Base-by-base conservation (phyloP, 83 land plant species). In the Isoetes engelmannii region DNA sequence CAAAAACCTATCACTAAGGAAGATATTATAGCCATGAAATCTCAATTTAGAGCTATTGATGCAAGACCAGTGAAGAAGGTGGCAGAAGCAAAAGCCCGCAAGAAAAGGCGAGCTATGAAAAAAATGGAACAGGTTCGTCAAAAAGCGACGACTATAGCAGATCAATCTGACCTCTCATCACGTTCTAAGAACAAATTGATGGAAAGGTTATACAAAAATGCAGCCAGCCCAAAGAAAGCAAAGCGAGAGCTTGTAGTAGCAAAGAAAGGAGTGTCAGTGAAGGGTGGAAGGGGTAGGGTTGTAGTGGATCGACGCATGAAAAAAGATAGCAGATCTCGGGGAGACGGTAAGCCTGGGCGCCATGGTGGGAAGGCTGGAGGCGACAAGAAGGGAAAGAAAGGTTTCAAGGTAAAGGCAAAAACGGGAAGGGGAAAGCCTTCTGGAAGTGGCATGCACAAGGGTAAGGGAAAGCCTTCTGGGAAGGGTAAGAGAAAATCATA, bases 61-160 rank as follows among this genome's bases (percentile, higher is more conserved):
- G 90, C 99, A 5, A 80, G 99, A 0, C 99, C 99, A 6, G 88
- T 83, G 12, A 94, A 94, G 81, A 94, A 94, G 70, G 97, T 88
- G 15, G 99, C 97, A 6, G 81, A 94, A 72, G 99, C 99, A 41
- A 94, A 91, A 63, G 97, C 90, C 4, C 72, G 97, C 20, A 94
- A 88, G 83, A 90, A 94, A 69, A 69, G 83, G 7, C 84, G 72
- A 64, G 90, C 87, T 6, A 75, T 77, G 83, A 86, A 83, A 55
- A 80, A 85, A 74, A 72, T 90, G 55, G 97, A 88, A 67, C 83
- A 85, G 75, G 89, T 80, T 15, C 77, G 85, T 3, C 77, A 85
- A 75, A 94, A 94, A 84, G 99, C 90, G 4, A 84, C 84, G 51
- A 63, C 81, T 4, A 88, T 94, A n/a, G 80, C 97, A 12, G 97